A percentile compares a stretch with the other conserved stretches of the same genome.
phyloP scores from a whole-genome alignment of 768 basidiomycete genomes.

The Termitomyces sp. region DNA sequence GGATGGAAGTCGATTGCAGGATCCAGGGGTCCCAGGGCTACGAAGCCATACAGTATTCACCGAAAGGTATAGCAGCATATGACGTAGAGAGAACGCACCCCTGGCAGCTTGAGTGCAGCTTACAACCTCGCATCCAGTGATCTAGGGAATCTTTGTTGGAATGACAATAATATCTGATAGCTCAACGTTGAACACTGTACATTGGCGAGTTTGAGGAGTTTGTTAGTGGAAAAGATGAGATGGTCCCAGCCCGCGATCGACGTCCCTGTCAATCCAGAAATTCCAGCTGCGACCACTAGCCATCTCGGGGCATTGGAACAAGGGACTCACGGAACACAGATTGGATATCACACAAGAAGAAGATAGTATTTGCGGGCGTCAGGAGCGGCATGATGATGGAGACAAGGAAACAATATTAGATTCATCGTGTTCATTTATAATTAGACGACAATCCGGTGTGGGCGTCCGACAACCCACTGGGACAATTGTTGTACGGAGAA shows the following conservation, averaged over 20 bases:
- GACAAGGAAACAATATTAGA: neutral
- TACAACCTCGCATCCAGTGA: constrained; percentile 21
- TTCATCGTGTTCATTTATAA: neutral
- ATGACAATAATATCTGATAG: neutral
- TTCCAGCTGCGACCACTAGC: neutral
- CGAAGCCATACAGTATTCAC: neutral
- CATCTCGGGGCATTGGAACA: neutral
- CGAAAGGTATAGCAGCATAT: neutral
- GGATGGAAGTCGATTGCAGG: constrained; percentile 56
- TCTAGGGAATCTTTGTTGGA: constrained; percentile 8
- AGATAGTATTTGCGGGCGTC: constrained; percentile 19
- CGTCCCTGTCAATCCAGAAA: constrained; percentile 5
- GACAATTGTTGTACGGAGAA: too few species aligned
- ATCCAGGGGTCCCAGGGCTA: constrained; percentile 69
- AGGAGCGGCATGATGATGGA: constrained; percentile 18
- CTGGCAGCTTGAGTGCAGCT: constrained; percentile 20
- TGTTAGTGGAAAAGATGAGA: constrained; percentile 21
- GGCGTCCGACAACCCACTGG: too few species aligned
- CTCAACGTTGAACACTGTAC: constrained; percentile 5
- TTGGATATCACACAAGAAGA: constrained; percentile 21
- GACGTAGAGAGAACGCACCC: constrained; percentile 13
- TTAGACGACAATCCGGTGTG: too few species aligned
- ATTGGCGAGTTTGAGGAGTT: constrained; percentile 22
- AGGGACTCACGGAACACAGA: constrained; percentile 20
- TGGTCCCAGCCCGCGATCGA: constrained; percentile 20